phyloP scores from a whole-genome alignment of 768 basidiomycete genomes.

The Lyophyllum decastes region DNA sequence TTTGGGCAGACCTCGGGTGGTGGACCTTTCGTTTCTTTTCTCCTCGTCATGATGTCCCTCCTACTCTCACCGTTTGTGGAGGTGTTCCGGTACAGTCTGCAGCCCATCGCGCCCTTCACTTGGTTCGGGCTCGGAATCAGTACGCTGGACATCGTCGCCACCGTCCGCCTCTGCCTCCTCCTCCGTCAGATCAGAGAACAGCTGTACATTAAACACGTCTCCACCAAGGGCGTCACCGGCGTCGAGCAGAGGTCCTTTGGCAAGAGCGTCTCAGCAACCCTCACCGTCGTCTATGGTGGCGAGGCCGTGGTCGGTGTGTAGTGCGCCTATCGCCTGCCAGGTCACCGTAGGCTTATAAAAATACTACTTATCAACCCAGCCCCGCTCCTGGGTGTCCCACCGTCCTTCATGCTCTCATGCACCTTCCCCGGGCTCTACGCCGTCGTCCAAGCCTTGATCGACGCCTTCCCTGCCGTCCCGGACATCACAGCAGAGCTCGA shows the following conservation, averaged over 20 bases:
- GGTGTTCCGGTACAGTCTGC: slow-evolving; percentile 52
- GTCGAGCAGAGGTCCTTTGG: slow-evolving; percentile 57
- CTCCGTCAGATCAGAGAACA: slow-evolving; percentile 68
- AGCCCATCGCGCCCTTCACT: slow-evolving; percentile 65
- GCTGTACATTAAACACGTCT: slow-evolving; percentile 43
- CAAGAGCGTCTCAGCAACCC: slow-evolving; percentile 55
- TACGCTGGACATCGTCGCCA: slow-evolving; percentile 67
- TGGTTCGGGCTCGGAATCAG: slow-evolving; percentile 64
- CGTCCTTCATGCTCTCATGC: slow-evolving; percentile 82
- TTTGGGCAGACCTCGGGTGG: background rate
- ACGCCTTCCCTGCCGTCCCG: slow-evolving; percentile 59
- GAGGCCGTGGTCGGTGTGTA: slow-evolving; percentile 66
- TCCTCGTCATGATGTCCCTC: slow-evolving; percentile 29
- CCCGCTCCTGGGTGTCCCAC: slow-evolving; percentile 62
- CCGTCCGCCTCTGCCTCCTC: slow-evolving; percentile 67
- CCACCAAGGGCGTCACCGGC: slow-evolving; percentile 34
- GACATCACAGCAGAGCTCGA: slow-evolving; percentile 56
- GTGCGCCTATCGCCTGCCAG: background rate
- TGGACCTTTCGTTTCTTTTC: slow-evolving; percentile 1
- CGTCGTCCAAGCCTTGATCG: slow-evolving; percentile 59
- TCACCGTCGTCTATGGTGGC: slow-evolving; percentile 78
- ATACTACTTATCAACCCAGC: slow-evolving; percentile 34
- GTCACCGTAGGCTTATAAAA: slow-evolving; percentile 3
- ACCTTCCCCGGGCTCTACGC: slow-evolving; percentile 64
- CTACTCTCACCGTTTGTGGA: slow-evolving; percentile 38